Evolutionary conservation across 345 rosid species (phyloP), one percentile per base, ranked within the genome.

Genomic region (Euphorbia lathyris): DNA sequence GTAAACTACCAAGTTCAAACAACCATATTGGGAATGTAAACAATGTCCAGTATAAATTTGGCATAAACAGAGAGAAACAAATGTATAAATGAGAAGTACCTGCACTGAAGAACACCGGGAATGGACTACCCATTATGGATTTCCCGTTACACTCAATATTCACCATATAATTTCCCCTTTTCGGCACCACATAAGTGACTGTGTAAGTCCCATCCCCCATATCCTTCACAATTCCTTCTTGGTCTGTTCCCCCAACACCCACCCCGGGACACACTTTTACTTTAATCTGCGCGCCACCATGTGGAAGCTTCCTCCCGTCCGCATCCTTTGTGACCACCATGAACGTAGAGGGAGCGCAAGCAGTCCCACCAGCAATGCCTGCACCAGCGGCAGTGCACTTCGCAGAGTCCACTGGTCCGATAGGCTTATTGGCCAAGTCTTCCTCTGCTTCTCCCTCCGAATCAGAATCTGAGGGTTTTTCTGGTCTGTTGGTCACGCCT

Each of bases 31-130:
- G 1, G 45, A 40, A 40, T 40, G 45, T 40, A 40, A 40, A 40
- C 16, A 10, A 45, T 64, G 22, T 14, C 10, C 58, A 20, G 5
- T 48, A 48, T 22, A 27, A 53, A 13, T 22, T 55, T 20, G 2
- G 29, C 58, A 22, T 9, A 55, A 55, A 55, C 27, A 22, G 11
- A 4, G 2, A 48, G 4, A 55, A 9, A 55, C 0, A 45, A 23
- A 38, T 20, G 30, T 34, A 36, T 19, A 65, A 69, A 56, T 45
- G 45, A 62, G n/a, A 12, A 53, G 14, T 73, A 94, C 99, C 98
- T 85, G 88, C 90, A 73, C 99, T 95, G 81, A 95, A 95, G 85
- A 95, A 95, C 60, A 95, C 99, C 14, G 99, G 99, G 65, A 95
- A 95, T 0, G 98, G 99, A 79, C 96, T 95, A 26, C 98, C 98